Conservation (phyloP, 352 stramenopile species). For the Phytophthora sansomeana region DNA sequence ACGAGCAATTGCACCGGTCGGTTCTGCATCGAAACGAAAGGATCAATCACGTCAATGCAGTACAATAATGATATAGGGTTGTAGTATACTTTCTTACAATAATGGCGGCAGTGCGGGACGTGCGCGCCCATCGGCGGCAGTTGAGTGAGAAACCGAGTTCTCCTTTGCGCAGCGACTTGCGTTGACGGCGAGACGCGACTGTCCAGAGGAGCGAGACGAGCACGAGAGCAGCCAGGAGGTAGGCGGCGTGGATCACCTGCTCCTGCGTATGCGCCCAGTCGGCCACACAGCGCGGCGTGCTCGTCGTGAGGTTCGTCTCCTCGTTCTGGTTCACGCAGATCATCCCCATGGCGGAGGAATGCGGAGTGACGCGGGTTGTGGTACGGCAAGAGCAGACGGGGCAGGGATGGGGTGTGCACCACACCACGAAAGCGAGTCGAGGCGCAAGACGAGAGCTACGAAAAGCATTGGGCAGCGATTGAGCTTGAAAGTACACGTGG, state of each 20-base stretch:
- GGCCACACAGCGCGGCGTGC: slow-evolving; percentile 68
- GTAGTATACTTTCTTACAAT: slow-evolving; percentile 49
- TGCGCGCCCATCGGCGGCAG: slow-evolving; percentile 78
- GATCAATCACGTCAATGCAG: slow-evolving; percentile 3
- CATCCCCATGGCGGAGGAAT: slow-evolving; percentile 49
- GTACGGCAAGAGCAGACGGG: slow-evolving; percentile 31
- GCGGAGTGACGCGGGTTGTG: slow-evolving; percentile 19
- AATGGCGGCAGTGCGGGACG: slow-evolving; percentile 71
- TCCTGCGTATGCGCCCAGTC: slow-evolving; percentile 80
- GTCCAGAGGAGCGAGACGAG: slow-evolving; percentile 66
- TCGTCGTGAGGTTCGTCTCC: slow-evolving; percentile 32
- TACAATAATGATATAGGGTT: neutral
- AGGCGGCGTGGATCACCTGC: slow-evolving; percentile 65
- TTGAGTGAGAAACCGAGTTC: slow-evolving; percentile 86
- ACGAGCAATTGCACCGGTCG: slow-evolving; percentile 80
- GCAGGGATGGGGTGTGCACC: slow-evolving; percentile 12
- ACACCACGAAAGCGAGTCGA: neutral
- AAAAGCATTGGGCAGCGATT: neutral
- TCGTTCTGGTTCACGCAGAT: slow-evolving; percentile 78
- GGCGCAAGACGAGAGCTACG: too few species aligned
- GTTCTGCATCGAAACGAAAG: slow-evolving; percentile 46
- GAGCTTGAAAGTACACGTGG: too few species aligned
- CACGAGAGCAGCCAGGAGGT: slow-evolving; percentile 56
- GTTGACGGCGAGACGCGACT: slow-evolving; percentile 60
- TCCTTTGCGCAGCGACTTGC: slow-evolving; percentile 55